Percentiles rank a stretch among this genome's conserved stretches.
Conservation (phyloP, 805 yeast genomes). For the Saccharomycopsis vini region DNA sequence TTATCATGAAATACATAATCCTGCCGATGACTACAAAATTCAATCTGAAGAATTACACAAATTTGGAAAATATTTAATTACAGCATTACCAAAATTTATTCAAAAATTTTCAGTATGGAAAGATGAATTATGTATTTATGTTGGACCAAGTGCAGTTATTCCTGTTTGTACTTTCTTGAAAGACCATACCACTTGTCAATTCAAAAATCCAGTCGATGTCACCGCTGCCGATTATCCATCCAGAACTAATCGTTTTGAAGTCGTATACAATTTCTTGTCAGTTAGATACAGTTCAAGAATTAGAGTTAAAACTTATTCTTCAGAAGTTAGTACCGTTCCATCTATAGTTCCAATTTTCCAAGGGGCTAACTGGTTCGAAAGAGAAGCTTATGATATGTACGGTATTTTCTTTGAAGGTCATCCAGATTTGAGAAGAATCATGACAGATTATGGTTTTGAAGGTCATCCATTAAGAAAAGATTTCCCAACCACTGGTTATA, state of each 20-base stretch:
- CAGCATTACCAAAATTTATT: conserved; percentile 70
- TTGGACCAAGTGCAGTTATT: conserved; percentile 65
- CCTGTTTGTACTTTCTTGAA: conserved; percentile 65
- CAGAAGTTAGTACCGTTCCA: conserved; percentile 76
- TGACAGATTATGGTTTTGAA: conserved; percentile 88
- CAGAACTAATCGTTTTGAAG: conserved; percentile 77
- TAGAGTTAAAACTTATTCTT: conserved; percentile 82
- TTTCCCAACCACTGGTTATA: conserved; percentile 88
- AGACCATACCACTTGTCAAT: conserved; percentile 75
- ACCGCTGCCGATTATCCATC: conserved; percentile 85
- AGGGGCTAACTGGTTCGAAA: conserved; percentile 86
- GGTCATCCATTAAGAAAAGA: conserved; percentile 89
- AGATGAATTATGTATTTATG: conserved; percentile 70
- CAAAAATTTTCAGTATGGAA: conserved; percentile 88
- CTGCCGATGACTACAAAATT: conserved; percentile 64
- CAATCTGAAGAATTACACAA: conserved; percentile 65
- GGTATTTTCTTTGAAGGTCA: conserved; percentile 85
- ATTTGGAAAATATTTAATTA: conserved; percentile 71
- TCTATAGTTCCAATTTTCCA: conserved; percentile 60
- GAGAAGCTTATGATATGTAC: conserved; percentile 82
- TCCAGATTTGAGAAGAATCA: conserved; percentile 81
- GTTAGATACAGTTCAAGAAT: conserved; percentile 80
- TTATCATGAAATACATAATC: conserved; percentile 38
- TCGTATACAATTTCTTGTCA: conserved; percentile 73
- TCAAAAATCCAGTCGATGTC: conserved; percentile 67